Evolutionary conservation across 768 basidiomycete species (phyloP).

Genomic region (Suillus weaverae): DNA sequence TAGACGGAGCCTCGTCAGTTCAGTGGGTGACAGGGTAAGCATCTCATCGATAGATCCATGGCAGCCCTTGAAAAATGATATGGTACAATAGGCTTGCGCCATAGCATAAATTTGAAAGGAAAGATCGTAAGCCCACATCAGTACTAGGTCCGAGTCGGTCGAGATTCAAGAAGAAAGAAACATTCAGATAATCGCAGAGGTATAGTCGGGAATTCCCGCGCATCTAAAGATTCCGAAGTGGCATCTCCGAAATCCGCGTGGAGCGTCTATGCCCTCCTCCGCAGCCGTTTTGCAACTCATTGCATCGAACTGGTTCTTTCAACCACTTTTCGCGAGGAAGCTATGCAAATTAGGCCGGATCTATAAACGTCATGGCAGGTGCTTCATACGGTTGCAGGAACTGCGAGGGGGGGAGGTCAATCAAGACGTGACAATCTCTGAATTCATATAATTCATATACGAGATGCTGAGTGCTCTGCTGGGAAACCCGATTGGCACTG

Average conservation of each 20-base stretch:
- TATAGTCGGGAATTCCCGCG: too few species aligned
- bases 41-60: slow-evolving; percentile 45
- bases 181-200: too few species aligned
- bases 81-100: slow-evolving; percentile 57
- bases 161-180: too few species aligned
- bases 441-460: slow-evolving; percentile 39
- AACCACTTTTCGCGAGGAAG: slow-evolving; percentile 63
- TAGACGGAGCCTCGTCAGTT: slow-evolving; percentile 6
- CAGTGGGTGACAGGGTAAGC: slow-evolving; percentile 57
- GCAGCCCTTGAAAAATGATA: slow-evolving; percentile 54
- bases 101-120: background rate
- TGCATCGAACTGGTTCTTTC: slow-evolving; percentile 57
- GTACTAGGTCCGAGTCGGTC: too few species aligned
- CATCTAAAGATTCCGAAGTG: too few species aligned
- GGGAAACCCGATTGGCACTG: slow-evolving; percentile 41
- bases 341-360: slow-evolving; percentile 30
- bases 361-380: slow-evolving; percentile 3
- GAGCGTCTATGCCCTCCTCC: too few species aligned
- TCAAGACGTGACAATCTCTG: slow-evolving; percentile 3
- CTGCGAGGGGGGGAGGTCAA: slow-evolving; percentile 15
- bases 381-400: slow-evolving; percentile 44
- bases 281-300: slow-evolving; percentile 69
- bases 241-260: too few species aligned
- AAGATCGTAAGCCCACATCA: too few species aligned
- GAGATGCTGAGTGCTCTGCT: slow-evolving; percentile 36